phyloP scores from a whole-genome alignment of 768 basidiomycete species.

The Tulasnella sp. region DNA sequence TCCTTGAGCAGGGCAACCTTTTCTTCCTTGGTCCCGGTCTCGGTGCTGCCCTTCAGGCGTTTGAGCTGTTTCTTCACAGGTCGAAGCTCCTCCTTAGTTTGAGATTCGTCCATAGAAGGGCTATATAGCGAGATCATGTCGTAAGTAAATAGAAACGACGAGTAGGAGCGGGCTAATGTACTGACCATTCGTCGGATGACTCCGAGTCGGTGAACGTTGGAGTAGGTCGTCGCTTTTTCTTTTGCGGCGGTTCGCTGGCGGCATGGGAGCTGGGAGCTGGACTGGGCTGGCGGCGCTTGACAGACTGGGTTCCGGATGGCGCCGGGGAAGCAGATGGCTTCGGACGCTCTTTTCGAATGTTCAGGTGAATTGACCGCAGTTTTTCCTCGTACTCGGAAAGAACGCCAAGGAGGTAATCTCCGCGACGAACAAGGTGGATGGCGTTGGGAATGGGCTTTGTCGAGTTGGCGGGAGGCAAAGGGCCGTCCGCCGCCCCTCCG shows the following conservation, averaged over 20 bases:
- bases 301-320: conserved; percentile 26
- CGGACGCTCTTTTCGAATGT: conserved; percentile 57
- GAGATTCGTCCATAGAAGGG: conserved; percentile 87
- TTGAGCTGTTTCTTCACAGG: conserved; percentile 99
- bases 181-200: conserved; percentile 83
- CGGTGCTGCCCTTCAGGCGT: conserved; percentile 88
- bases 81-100: conserved; percentile 88
- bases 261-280: conserved; percentile 15
- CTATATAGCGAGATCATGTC: conserved; percentile 28
- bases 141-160: conserved; percentile 11
- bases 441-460: conserved; percentile 84
- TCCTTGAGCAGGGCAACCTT: conserved; percentile 95
- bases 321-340: conserved; percentile 31
- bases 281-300: conserved; percentile 74
- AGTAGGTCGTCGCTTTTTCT: conserved; percentile 87
- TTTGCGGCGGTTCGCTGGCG: conserved; percentile 25
- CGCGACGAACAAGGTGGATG: conserved; percentile 93
- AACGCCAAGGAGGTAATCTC: conserved; percentile 81
- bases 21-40: conserved; percentile 87
- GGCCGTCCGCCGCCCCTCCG: neutral
- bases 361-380: conserved; percentile 77
- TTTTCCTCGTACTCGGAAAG: conserved; percentile 85
- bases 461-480: neutral
- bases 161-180: conserved; percentile 16
- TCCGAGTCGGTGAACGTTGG: conserved; percentile 92